Conservation (phyloP, 2,329 filamentous ascomycete species). For the Hymenoscyphus fraxineus region DNA sequence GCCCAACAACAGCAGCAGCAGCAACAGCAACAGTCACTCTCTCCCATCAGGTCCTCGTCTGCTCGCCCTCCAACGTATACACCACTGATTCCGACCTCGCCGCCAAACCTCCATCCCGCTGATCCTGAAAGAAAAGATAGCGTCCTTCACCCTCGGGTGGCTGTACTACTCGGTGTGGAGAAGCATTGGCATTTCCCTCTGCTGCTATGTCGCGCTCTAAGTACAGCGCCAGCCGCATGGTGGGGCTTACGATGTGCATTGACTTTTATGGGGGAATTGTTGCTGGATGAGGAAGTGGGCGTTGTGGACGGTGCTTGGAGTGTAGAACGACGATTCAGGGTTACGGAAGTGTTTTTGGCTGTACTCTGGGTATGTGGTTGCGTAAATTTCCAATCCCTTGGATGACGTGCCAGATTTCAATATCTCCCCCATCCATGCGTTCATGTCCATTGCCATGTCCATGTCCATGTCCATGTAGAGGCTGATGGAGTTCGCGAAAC, state of each 20-base stretch:
- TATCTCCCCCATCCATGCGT: no score
- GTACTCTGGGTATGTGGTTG: constrained; percentile 63
- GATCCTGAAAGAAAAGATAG: constrained; percentile 32
- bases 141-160: constrained; percentile 70
- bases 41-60: background rate
- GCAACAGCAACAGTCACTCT: background rate
- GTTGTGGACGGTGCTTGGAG: constrained; percentile 35
- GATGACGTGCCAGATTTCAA: background rate
- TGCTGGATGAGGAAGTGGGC: constrained; percentile 41
- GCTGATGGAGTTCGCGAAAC: no score
- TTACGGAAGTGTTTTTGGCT: constrained; percentile 68
- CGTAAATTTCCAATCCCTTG: background rate
- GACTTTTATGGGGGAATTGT: constrained; percentile 62
- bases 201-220: constrained; percentile 68
- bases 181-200: constrained; percentile 70
- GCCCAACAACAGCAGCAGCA: background rate
- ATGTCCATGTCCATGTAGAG: no score
- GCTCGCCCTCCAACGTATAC: constrained; percentile 5
- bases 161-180: constrained; percentile 72
- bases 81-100: constrained; percentile 10
- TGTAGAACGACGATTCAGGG: constrained; percentile 46
- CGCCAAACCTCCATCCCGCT: constrained; percentile 27
- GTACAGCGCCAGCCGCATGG: constrained; percentile 65
- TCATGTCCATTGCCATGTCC: no score
- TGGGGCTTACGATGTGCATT: constrained; percentile 68